Evolutionary conservation across 257 asterid species (phyloP).

Genomic region (Gentiana straminea): DNA sequence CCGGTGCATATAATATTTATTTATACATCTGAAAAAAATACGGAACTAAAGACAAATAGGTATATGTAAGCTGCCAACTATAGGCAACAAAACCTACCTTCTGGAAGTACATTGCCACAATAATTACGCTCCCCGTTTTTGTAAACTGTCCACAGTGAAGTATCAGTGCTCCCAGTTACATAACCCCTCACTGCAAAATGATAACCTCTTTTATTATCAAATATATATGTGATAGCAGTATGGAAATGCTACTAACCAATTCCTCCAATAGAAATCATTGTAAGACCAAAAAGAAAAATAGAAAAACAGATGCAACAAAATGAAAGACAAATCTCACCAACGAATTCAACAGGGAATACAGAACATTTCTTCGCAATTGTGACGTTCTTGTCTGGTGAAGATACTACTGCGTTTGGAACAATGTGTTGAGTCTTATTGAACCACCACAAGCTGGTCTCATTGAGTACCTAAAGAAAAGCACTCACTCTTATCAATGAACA

Average conservation of each 20-base stretch:
- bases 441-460: slow-evolving; percentile 96
- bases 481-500: not conserved
- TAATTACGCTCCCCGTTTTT: slow-evolving; percentile 65
- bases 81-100: slow-evolving; percentile 34
- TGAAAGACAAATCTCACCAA: slow-evolving; percentile 43
- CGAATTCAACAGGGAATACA: slow-evolving; percentile 94
- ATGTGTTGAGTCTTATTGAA: slow-evolving; percentile 72
- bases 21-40: slow-evolving; percentile 1
- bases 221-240: not conserved
- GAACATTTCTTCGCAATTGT: slow-evolving; percentile 94
- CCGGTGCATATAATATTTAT: not conserved
- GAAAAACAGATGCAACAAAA: not conserved
- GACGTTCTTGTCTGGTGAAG: slow-evolving; percentile 75
- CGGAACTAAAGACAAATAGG: too few species aligned
- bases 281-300: not conserved
- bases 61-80: too few species aligned
- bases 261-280: not conserved
- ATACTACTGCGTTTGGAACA: slow-evolving; percentile 70
- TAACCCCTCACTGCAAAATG: slow-evolving; percentile 68
- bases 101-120: slow-evolving; percentile 87
- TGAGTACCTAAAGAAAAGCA: slow-evolving; percentile 55
- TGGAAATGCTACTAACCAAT: not conserved
- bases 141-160: slow-evolving; percentile 96
- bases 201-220: slow-evolving; percentile 1
- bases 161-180: slow-evolving; percentile 95